A percentile compares a stretch with the other conserved stretches of the same genome.
Conservation (phyloP, 306 rosid species). For the Citrullus amarus region DNA sequence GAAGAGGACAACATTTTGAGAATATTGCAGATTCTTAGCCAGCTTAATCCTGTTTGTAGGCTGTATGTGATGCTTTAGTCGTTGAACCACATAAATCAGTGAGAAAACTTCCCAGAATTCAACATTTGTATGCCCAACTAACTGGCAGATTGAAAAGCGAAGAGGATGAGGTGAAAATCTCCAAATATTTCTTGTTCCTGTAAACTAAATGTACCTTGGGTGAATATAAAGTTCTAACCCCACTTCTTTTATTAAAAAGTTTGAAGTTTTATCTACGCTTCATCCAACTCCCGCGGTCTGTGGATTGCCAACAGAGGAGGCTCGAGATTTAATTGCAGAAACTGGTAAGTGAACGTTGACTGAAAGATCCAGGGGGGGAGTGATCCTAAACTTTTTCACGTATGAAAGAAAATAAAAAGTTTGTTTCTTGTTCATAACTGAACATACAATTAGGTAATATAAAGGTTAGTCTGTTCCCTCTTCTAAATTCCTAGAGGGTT, state of each 20-base stretch:
- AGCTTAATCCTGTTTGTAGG: slow-evolving; percentile 29
- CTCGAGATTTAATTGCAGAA: slow-evolving; percentile 64
- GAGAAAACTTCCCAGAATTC: slow-evolving; percentile 73
- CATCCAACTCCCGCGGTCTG: slow-evolving; percentile 98
- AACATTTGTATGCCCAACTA: slow-evolving; percentile 74
- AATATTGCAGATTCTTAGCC: not conserved
- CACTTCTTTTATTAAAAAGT: slow-evolving; percentile 26
- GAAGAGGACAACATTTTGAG: not conserved
- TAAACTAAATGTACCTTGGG: not conserved
- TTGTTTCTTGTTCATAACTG: not conserved
- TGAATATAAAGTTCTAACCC: not conserved
- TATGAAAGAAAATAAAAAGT: not conserved
- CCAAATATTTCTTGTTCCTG: not conserved
- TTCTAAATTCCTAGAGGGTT: not conserved
- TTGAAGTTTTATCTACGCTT: slow-evolving; percentile 68
- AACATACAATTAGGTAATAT: not conserved
- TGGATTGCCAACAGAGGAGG: slow-evolving; percentile 93
- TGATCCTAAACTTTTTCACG: not conserved
- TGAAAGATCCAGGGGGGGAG: not conserved
- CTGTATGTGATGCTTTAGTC: slow-evolving; percentile 47
- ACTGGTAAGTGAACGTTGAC: slow-evolving; percentile 35
- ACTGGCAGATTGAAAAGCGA: slow-evolving; percentile 52
- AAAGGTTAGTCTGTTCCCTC: not conserved
- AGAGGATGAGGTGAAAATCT: slow-evolving; percentile 68
- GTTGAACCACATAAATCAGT: slow-evolving; percentile 64